Conservation (phyloP, 2,329 filamentous ascomycete species). For the Fusarium sulawesiense region DNA sequence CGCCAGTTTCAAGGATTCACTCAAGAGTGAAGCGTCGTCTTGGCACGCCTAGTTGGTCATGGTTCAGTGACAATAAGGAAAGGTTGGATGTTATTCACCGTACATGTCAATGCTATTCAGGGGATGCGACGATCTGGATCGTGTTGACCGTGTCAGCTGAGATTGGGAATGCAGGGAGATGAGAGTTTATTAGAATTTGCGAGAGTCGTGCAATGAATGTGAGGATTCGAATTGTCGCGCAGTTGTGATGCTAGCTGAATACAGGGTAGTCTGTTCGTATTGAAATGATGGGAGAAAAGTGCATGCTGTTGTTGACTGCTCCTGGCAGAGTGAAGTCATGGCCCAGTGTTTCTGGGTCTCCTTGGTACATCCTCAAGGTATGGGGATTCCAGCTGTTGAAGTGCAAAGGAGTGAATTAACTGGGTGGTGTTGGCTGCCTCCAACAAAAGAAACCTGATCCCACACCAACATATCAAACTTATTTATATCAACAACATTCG, state of each 20-base stretch:
- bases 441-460: no score
- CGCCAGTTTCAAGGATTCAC: neutral
- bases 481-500: neutral
- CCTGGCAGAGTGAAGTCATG: neutral
- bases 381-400: neutral
- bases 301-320: neutral
- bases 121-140: conserved; percentile 22
- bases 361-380: neutral
- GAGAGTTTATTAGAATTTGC: neutral
- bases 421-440: neutral
- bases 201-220: conserved; percentile 2
- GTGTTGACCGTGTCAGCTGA: conserved; percentile 6
- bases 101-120: neutral
- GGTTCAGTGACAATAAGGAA: neutral
- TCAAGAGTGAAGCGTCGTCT: neutral
- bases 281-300: neutral
- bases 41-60: conserved; percentile 1
- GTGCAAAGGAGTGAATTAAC: neutral
- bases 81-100: neutral
- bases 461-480: neutral
- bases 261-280: neutral
- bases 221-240: neutral
- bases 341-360: neutral
- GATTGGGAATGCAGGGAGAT: conserved; percentile 1
- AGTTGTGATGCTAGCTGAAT: neutral